Conservation (phyloP, 768 basidiomycete genomes). For the Filobasidium floriforme region DNA sequence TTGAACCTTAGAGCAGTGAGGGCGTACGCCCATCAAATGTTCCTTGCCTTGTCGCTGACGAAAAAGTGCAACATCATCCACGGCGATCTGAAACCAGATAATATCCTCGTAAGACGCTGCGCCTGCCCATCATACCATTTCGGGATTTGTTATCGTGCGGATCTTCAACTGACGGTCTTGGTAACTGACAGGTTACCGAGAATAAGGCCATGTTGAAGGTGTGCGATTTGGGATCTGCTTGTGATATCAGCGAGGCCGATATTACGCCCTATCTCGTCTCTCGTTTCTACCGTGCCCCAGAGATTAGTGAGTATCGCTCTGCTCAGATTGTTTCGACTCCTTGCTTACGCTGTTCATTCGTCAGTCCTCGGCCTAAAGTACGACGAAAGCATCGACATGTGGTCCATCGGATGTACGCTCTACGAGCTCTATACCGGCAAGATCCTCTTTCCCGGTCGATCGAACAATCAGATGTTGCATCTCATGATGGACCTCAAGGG, state of each 20-base stretch:
- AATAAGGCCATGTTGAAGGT: conserved; percentile 86
- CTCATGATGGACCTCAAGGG: conserved; percentile 98
- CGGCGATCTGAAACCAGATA: conserved; percentile 98
- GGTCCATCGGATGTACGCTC: conserved; percentile 97
- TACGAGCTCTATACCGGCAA: conserved; percentile 71
- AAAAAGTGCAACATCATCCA: conserved; percentile 91
- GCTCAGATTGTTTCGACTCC: not conserved
- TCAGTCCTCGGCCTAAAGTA: conserved; percentile 90
- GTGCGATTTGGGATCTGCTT: conserved; percentile 94
- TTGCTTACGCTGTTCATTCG: not conserved
- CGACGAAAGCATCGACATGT: conserved; percentile 85
- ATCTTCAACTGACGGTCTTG: not conserved
- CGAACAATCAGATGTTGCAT: conserved; percentile 95
- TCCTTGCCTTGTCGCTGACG: conserved; percentile 74
- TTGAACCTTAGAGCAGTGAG: conserved; percentile 94
- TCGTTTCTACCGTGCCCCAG: conserved; percentile 94
- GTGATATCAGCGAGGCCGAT: conserved; percentile 78
- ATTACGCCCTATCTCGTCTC: conserved; percentile 97
- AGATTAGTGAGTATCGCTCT: conserved; percentile 68
- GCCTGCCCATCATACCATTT: not conserved
- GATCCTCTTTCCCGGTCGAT: conserved; percentile 91
- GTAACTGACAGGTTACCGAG: conserved; percentile 68
- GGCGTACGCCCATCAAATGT: conserved; percentile 95
- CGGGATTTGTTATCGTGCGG: not conserved
- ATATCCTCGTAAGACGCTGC: conserved; percentile 66